Percentiles rank a stretch among this genome's conserved stretches.
Evolutionary conservation across 2,329 filamentous ascomycete genomes (phyloP).

Genomic region (Diaporthe sp.): DNA sequence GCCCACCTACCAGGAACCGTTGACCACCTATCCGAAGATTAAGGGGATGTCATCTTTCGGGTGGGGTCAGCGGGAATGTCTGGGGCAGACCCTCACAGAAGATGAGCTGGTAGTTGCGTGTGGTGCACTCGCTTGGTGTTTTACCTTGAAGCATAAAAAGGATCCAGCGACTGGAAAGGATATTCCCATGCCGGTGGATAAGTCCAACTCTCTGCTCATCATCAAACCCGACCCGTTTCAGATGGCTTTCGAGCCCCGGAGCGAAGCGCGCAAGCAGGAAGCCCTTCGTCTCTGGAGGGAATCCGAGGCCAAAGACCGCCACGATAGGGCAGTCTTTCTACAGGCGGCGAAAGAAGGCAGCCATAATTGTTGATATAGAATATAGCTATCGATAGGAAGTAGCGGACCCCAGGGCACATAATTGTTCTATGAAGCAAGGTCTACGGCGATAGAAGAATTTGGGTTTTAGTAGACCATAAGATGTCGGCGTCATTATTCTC

Average conservation of each 20-base stretch:
- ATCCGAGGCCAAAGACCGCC: background rate
- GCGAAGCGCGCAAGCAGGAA: slow-evolving; percentile 8
- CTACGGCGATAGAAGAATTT: too few species aligned
- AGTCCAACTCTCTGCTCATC: slow-evolving; percentile 1
- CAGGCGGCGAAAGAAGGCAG: background rate
- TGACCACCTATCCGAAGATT: background rate
- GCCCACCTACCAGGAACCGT: slow-evolving; percentile 9
- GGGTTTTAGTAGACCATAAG: too few species aligned
- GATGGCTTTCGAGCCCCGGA: slow-evolving; percentile 12
- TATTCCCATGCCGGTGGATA: background rate
- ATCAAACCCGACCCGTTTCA: background rate
- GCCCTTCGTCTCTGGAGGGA: slow-evolving; percentile 10
- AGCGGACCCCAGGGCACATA: too few species aligned
- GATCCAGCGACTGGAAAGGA: background rate
- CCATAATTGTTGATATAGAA: too few species aligned
- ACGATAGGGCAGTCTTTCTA: background rate
- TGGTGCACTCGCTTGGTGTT: slow-evolving; percentile 16
- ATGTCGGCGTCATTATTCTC: too few species aligned
- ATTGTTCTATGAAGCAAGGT: too few species aligned
- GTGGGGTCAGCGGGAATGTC: background rate
- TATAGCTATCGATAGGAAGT: too few species aligned
- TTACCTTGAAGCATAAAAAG: slow-evolving; percentile 2
- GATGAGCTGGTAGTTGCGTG: slow-evolving; percentile 14
- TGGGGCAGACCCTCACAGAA: background rate
- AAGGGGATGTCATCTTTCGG: slow-evolving; percentile 8